Base-by-base conservation (phyloP, 257 asterid genomes). In the Lycium barbarum region DNA sequence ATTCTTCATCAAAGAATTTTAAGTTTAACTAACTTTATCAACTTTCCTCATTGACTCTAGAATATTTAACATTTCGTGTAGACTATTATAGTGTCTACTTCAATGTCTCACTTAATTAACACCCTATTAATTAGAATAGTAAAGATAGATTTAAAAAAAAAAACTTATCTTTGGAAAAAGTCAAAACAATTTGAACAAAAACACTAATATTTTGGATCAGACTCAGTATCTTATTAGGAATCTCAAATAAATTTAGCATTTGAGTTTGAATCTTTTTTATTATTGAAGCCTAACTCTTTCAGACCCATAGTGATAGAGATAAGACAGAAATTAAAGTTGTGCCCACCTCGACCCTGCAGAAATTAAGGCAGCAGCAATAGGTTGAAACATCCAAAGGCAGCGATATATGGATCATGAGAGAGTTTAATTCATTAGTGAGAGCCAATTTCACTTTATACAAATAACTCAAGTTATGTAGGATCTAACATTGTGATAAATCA, bases 1-100 rank as follows among this genome's bases (percentile, higher is more conserved):
- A 88, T 93, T 93, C 97, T 92, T 81, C 53, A 55, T 62, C 54
- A 81, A 84, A 43, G 45, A 65, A 7, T 10, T 68, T 35, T 13
- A 79, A 86, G 9, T 36, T 45, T 18, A 51, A 63, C 7, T 9
- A 13, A 13, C 73, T 35, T 67, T 35, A 7, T 67, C 22, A 36
- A 7, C 20, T 15, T 66, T 66, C 20, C 1, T 13, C 74, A 33
- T 66, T 33, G 72, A 40, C 2, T 2, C 47, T 67, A 67, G 12
- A 36, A 14, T 67, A 17, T 14, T 36, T 67, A 67, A 36, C 49
- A 35, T 36, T 67, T 36, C 35, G 13, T 35, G 7, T 20, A 38
- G 13, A 36, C 49, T 35, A 67, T 38, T 67, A 47, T 7, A 6
- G 36, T 67, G 13, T 35, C 73, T 35, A 67, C 17, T 7, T 14